Conservation (phyloP, 2,329 filamentous ascomycete genomes). For the Pseudogymnoascus sp. region DNA sequence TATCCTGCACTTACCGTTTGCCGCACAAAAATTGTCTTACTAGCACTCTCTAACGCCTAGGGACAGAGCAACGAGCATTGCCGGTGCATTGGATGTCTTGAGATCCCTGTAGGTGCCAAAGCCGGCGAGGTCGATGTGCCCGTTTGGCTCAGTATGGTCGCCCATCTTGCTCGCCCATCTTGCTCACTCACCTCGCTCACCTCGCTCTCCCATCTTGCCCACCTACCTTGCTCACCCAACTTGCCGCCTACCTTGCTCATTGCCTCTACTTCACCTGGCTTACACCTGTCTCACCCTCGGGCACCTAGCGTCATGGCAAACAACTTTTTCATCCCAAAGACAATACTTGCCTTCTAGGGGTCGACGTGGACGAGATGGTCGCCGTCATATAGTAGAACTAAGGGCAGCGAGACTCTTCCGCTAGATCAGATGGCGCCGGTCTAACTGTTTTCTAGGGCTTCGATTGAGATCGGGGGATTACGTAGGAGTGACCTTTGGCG, state of each 20-base stretch:
- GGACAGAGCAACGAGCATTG: too few species aligned
- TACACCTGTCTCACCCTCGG: background rate
- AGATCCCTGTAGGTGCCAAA: too few species aligned
- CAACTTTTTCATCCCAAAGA: background rate
- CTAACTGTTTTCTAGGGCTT: background rate
- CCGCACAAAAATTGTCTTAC: background rate
- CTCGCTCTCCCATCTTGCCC: background rate
- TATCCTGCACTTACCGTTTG: background rate
- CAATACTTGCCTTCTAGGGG: background rate
- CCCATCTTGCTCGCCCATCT: background rate
- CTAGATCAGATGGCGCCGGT: conserved; percentile 4
- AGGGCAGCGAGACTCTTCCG: background rate
- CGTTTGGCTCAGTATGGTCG: too few species aligned
- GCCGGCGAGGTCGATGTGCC: too few species aligned
- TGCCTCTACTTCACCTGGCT: background rate
- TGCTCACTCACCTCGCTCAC: background rate
- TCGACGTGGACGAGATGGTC: conserved; percentile 44
- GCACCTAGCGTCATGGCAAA: conserved; percentile 1
- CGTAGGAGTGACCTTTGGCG: background rate
- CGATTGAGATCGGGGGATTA: background rate
- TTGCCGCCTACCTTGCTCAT: background rate
- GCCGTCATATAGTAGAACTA: conserved; percentile 30
- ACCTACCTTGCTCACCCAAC: background rate
- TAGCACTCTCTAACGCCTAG: background rate
- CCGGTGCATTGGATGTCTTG: too few species aligned